Base-by-base conservation (phyloP, 2,329 filamentous ascomycete genomes). In the Lecanicillium sp. region DNA sequence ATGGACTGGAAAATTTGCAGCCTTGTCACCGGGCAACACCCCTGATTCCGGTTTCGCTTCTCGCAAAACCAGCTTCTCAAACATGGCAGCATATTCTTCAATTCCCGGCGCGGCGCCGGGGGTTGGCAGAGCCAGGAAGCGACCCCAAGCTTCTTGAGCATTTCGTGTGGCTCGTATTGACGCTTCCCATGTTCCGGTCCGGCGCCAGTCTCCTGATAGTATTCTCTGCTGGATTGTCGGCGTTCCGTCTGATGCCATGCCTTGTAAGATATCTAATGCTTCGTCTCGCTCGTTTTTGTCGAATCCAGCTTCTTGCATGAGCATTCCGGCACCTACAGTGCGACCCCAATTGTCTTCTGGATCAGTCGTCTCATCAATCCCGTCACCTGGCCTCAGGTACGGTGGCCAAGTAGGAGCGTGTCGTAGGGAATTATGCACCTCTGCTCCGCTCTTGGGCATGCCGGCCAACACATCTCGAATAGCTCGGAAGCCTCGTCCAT, bases 121-220 rank as follows among this genome's bases (percentile, higher is more conserved):
- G 28, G 44, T 43, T 2, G 62, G 64, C 1, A 62, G 62, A 42
- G 52, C 51, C 41, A 62, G 61, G 42, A 74, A 69, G 31, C 62
- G 57, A 5, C 61, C 63, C 78, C 78, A 82, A 4, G 78, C 78
- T 50, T 82, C 78, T 41, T 72, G 66, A 1, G 70, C 61, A 48
- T 81, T 79, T 17, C 78, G 67, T 5, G 78, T 81, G 1, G 77
- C 69, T 44, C 63, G 65, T 29, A 82, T 66, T 19, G 66, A 69
- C 42, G 72, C 70, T 27, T 72, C 72, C 77, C 78, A 82, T 1
- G 50, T 20, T 14, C 47, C 46, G n/a, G 55, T 35, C 3, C 40
- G 35, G 19, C 49, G 51, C 12, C 40, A 36, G 7, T 41, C 39
- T 3, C 38, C 40, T 15, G 57, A 19, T 1, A 48, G 37, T 13